These are phyloP conservation scores for Phytopythium ostracodes DNA, from an alignment of 352 stramenopile species.

Conservation along the genomic window DNA sequence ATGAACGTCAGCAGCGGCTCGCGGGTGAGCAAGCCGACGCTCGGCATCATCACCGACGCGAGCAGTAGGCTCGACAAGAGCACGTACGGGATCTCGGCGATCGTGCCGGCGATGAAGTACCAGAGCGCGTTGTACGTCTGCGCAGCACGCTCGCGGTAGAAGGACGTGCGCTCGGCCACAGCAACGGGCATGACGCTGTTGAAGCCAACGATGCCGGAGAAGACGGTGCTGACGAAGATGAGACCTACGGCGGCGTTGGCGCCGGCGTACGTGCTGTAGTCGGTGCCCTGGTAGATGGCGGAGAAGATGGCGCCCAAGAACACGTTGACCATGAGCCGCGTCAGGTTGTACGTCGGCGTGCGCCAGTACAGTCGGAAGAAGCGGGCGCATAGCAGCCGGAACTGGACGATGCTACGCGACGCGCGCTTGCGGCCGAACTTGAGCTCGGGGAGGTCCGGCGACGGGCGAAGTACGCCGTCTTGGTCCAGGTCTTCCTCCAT, in stretches of 20 bases:
- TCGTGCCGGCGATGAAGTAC: constrained; percentile 74
- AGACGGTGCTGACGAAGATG: constrained; percentile 82
- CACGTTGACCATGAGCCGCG: constrained; percentile 61
- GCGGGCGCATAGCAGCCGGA: constrained; percentile 43
- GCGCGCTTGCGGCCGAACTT: constrained; percentile 39
- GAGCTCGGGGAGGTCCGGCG: constrained; percentile 23
- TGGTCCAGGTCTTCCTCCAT: constrained; percentile 41
- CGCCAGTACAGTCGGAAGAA: constrained; percentile 84
- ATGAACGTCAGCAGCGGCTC: constrained; percentile 21
- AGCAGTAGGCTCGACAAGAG: constrained; percentile 32
- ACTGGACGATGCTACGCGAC: constrained; percentile 16
- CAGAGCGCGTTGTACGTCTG: constrained; percentile 87
- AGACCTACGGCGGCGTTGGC: constrained; percentile 54
- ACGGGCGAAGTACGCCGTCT: constrained; percentile 34
- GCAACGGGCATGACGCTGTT: constrained; percentile 78
- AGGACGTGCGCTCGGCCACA: constrained; percentile 83
- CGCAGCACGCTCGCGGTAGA: constrained; percentile 90
- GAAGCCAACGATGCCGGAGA: constrained; percentile 77
- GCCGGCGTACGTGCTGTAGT: constrained; percentile 44
- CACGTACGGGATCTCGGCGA: constrained; percentile 77
- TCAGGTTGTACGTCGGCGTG: constrained; percentile 82
- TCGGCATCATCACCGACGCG: constrained; percentile 36
- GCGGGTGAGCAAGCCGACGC: constrained; percentile 33
- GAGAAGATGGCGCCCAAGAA: constrained; percentile 73
- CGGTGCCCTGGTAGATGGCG: constrained; percentile 58